Conservation (phyloP, 306 rosid genomes). For the Myrica gale region DNA sequence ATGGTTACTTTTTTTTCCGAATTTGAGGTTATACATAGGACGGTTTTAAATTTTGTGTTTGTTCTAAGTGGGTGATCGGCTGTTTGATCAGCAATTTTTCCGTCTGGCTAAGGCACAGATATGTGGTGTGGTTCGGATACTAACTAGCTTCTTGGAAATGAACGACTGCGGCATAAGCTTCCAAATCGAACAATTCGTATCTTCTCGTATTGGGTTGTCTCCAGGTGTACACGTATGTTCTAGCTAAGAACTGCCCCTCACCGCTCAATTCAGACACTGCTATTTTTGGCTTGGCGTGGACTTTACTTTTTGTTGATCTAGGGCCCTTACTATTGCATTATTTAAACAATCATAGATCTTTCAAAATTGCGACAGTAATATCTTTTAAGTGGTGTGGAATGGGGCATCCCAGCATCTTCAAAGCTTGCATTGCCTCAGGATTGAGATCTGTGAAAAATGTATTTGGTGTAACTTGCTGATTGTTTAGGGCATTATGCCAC, state of each 20-base stretch:
- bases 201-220: not conserved
- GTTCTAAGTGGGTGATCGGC: slow-evolving; percentile 20
- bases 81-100: slow-evolving; percentile 35
- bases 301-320: not conserved
- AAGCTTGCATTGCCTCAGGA: not conserved
- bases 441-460: not conserved
- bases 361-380: not conserved
- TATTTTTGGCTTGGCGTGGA: not conserved
- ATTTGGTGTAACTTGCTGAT: not conserved
- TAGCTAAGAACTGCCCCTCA: not conserved
- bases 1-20: slow-evolving; percentile 25
- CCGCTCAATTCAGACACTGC: not conserved
- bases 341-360: not conserved
- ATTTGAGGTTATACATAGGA: slow-evolving; percentile 39
- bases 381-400: not conserved
- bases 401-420: not conserved
- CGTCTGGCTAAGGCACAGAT: slow-evolving; percentile 10
- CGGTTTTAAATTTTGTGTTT: slow-evolving; percentile 28
- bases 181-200: slow-evolving; percentile 11
- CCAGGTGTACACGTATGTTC: not conserved
- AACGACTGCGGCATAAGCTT: slow-evolving; percentile 16
- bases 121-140: slow-evolving; percentile 32
- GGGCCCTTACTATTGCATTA: not conserved
- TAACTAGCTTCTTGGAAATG: slow-evolving; percentile 6
- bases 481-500: too few relatives aligned